Evolutionary conservation across 805 yeast genomes (phyloP), one percentile per base, ranked within the genome.

Genomic region (Yamadazyma sp.): DNA sequence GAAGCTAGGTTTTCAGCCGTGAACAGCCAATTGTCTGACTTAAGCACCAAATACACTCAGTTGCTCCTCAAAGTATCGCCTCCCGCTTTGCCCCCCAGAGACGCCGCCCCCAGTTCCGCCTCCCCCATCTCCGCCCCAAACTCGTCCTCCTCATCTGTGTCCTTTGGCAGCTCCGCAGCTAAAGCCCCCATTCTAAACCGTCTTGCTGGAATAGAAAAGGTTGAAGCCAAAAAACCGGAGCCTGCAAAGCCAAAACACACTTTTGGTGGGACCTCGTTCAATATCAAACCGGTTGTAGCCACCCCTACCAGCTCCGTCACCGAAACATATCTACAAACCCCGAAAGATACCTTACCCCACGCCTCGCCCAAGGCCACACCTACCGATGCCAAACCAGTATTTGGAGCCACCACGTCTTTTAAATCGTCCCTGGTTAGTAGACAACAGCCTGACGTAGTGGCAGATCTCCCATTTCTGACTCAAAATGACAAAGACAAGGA

Each of bases 391-490:
- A 45, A 38, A 37, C 63, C 64, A 1, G 64, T 60, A 3, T 67
- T 67, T 50, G 77, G 73, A 3, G 53, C 77, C 2, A 53, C 70
- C 9, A 59, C 64, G n/a, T 45, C 69, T 2, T 67, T 69, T 51
- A 72, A 71, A 6, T 53, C 39, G 37, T 46, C 47, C 5, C 44
- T 53, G 5, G 45, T 53, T 25, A 62, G 52, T 16, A 55, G 42
- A 18, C 49, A 46, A 14, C 53, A 53, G 12, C 44, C 48, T 45
- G 52, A 50, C 37, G 57, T 60, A 1, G 61, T 60, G 40, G 64
- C 57, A 11, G 34, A 47, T n/a, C 35, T 48, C 23, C 52, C 59
- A 20, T 38, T 31, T 26, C 32, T 13, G 26, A 10, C 15, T n/a
- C 29, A 16, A 5, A 20, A 14, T 11, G 21, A 15, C n/a, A n/a